Evolutionary conservation across 345 rosid species (phyloP).

Genomic region (Ailanthus altissimus): DNA sequence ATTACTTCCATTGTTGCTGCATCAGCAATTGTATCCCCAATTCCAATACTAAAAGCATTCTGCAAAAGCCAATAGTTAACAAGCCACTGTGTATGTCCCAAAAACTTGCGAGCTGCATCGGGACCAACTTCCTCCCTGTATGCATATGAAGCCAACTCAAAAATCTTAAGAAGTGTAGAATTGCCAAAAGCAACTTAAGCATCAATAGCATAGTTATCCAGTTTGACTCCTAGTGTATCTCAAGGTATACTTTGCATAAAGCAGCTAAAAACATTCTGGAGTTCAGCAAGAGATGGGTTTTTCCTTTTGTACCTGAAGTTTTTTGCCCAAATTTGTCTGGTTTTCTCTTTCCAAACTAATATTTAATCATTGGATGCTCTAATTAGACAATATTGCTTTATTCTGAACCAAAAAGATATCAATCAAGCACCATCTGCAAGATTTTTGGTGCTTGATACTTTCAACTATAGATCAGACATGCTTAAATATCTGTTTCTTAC

Average conservation of each 20-base stretch:
- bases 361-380: neutral
- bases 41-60: conserved; percentile 92
- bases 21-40: conserved; percentile 99
- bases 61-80: conserved; percentile 99
- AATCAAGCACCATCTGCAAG: neutral
- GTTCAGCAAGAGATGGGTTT: neutral
- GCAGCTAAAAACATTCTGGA: neutral
- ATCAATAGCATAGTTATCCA: neutral
- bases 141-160: conserved; percentile 8
- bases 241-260: neutral
- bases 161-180: neutral
- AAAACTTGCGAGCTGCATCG: conserved; percentile 97
- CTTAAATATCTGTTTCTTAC: neutral
- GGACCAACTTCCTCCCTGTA: conserved; percentile 99
- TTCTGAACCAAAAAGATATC: neutral
- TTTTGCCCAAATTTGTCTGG: neutral
- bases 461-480: neutral
- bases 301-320: neutral
- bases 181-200: neutral
- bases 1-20: conserved; percentile 91
- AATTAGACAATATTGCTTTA: neutral
- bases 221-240: neutral
- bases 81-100: conserved; percentile 99
- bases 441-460: neutral
- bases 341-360: neutral